phyloP scores from a whole-genome alignment of 2,329 filamentous ascomycete genomes.

The Teratosphaeria pseudoeucalypti region DNA sequence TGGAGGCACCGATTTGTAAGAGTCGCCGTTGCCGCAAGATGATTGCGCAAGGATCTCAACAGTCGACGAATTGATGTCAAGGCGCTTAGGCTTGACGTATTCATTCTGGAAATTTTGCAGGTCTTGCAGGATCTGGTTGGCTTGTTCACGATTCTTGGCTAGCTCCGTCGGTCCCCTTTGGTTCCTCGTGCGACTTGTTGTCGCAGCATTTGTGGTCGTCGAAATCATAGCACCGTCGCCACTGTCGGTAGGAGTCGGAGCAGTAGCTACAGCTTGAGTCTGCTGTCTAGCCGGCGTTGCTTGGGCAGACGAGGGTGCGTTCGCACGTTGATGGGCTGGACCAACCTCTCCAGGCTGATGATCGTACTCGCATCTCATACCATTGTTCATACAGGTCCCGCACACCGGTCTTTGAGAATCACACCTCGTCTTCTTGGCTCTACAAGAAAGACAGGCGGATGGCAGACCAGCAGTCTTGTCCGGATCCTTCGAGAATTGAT shows the following conservation, averaged over 20 bases:
- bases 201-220: not conserved
- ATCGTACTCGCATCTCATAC: conserved; percentile 16
- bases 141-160: not conserved
- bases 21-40: conserved; percentile 22
- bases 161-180: conserved; percentile 1
- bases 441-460: conserved; percentile 19
- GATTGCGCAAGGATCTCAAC: conserved; percentile 22
- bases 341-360: conserved; percentile 5
- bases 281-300: not conserved
- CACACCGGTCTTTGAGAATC: conserved; percentile 18
- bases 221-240: not conserved
- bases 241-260: not conserved
- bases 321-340: not conserved
- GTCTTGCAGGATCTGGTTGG: conserved; percentile 13
- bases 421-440: conserved; percentile 20
- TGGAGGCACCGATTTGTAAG: conserved; percentile 13
- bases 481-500: conserved; percentile 2
- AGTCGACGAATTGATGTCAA: conserved; percentile 17
- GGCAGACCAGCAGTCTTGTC: conserved; percentile 2
- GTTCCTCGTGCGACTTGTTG: not conserved
- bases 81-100: conserved; percentile 16
- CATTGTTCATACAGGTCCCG: conserved; percentile 11
- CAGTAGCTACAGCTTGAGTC: not conserved
- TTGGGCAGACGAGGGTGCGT: not conserved
- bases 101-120: conserved; percentile 17